phyloP scores from a whole-genome alignment of 768 basidiomycete species.

The Suillus sp. region DNA sequence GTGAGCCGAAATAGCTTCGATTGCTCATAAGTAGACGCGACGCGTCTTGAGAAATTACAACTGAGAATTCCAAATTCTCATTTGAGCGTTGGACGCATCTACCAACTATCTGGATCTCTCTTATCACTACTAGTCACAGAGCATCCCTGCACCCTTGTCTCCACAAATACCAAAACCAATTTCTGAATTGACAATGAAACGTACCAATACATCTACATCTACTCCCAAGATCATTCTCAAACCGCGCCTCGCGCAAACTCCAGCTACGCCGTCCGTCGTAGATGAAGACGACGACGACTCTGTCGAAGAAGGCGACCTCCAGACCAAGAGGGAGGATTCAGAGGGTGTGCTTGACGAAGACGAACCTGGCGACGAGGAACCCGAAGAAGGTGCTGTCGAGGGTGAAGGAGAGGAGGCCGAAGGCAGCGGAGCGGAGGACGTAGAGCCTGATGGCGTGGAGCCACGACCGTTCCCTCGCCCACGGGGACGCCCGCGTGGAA shows the following conservation, averaged over 20 bases:
- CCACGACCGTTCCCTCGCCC: conserved; percentile 34
- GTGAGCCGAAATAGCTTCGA: background rate
- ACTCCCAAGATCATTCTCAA: conserved; percentile 44
- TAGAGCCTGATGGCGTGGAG: conserved; percentile 38
- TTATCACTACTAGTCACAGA: background rate
- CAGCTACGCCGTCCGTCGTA: conserved; percentile 20
- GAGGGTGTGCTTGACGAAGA: conserved; percentile 34
- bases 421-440: conserved; percentile 34
- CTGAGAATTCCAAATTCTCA: background rate
- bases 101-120: background rate
- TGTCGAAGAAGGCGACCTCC: conserved; percentile 26
- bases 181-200: conserved; percentile 23
- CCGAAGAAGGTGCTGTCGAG: conserved; percentile 28
- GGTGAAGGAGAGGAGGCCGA: conserved; percentile 34
- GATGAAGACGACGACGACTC: conserved; percentile 24
- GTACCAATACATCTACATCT: conserved; percentile 22
- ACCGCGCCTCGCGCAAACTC: conserved; percentile 33
- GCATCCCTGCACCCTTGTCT: background rate
- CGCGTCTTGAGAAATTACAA: background rate
- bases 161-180: background rate
- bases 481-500: conserved; percentile 41
- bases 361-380: conserved; percentile 31
- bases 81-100: background rate
- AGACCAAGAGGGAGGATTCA: conserved; percentile 34
- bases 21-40: background rate